Percentiles rank a stretch among this genome's conserved stretches.
Evolutionary conservation across 1,284 basidiomycete genomes (phyloP).

Genomic region (Leccinum subrobustum): DNA sequence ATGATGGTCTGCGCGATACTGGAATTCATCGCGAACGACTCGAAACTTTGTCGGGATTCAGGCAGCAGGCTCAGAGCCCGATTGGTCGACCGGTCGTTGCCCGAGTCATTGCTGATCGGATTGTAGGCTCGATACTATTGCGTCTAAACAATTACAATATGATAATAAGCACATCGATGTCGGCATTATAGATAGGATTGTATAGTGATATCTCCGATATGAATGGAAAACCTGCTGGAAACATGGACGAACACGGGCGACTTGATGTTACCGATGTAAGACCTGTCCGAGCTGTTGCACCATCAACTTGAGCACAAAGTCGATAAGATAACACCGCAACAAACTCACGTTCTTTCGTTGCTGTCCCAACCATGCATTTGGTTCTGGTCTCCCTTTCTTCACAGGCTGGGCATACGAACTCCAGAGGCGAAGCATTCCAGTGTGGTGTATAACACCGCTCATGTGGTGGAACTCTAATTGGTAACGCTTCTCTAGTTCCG

Average conservation of each 20-base stretch:
- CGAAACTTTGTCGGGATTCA: not conserved
- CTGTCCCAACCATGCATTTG: slow-evolving; percentile 58
- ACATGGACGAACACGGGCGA: not conserved
- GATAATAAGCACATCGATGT: slow-evolving; percentile 5
- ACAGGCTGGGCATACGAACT: slow-evolving; percentile 45
- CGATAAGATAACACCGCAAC: not conserved
- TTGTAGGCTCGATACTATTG: not conserved
- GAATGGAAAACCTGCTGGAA: slow-evolving; percentile 1
- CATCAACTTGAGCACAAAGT: slow-evolving; percentile 2
- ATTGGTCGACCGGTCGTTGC: too few species aligned
- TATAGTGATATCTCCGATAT: slow-evolving; percentile 3
- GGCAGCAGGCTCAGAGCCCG: not conserved
- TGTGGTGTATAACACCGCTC: slow-evolving; percentile 69
- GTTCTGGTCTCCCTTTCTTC: slow-evolving; percentile 39
- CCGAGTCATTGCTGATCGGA: too few species aligned
- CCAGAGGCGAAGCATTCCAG: slow-evolving; percentile 65
- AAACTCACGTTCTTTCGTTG: slow-evolving; percentile 52
- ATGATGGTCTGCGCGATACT: slow-evolving; percentile 9
- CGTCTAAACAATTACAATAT: slow-evolving; percentile 6
- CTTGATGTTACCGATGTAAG: slow-evolving; percentile 21
- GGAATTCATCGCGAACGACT: slow-evolving; percentile 13
- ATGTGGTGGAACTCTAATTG: slow-evolving; percentile 78
- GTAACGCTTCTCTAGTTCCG: slow-evolving; percentile 62
- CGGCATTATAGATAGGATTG: slow-evolving; percentile 11
- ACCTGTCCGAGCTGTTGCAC: slow-evolving; percentile 29